Percentiles rank a stretch among this genome's conserved stretches.
These are phyloP conservation scores for Incumbomyces lentus DNA, from an alignment of 2,329 filamentous ascomycete species.

Conservation along the genomic window DNA sequence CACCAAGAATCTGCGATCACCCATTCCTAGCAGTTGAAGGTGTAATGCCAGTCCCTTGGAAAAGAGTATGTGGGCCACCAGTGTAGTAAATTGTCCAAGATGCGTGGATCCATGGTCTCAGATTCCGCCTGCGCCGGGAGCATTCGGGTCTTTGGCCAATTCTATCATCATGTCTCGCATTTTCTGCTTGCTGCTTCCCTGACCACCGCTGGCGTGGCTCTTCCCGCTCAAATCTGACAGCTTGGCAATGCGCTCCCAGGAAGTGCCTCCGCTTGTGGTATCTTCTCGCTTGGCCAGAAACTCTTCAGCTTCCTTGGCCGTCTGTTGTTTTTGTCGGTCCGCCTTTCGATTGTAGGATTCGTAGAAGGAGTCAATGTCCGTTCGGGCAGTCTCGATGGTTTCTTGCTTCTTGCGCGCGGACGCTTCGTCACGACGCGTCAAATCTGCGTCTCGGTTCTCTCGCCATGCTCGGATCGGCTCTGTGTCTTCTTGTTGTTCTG, in stretches of 20 bases:
- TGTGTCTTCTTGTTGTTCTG: slow-evolving; percentile 61
- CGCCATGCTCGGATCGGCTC: slow-evolving; percentile 63
- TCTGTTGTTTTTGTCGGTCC: slow-evolving; percentile 83
- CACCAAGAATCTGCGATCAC: too few species aligned
- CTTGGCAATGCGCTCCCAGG: slow-evolving; percentile 97
- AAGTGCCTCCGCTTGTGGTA: slow-evolving; percentile 86
- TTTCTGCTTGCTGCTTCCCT: slow-evolving; percentile 86
- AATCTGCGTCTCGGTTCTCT: slow-evolving; percentile 71
- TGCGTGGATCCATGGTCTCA: slow-evolving; percentile 8
- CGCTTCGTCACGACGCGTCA: slow-evolving; percentile 74
- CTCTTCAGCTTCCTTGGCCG: slow-evolving; percentile 82
- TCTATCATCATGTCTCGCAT: slow-evolving; percentile 84
- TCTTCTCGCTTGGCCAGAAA: slow-evolving; percentile 84
- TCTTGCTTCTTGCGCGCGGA: slow-evolving; percentile 72
- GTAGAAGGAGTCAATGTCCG: slow-evolving; percentile 98
- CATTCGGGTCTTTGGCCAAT: slow-evolving; percentile 86
- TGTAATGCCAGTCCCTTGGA: too few species aligned
- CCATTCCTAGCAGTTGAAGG: too few species aligned
- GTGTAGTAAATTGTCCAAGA: too few species aligned
- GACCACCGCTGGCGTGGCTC: slow-evolving; percentile 67
- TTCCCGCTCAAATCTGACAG: slow-evolving; percentile 96
- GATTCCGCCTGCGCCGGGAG: slow-evolving; percentile 48
- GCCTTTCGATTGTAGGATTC: slow-evolving; percentile 98
- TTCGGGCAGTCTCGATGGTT: slow-evolving; percentile 77
- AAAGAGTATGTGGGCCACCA: too few species aligned